Evolutionary conservation across 1,284 basidiomycete genomes (phyloP).

Genomic region (Leccinum pachyderme): DNA sequence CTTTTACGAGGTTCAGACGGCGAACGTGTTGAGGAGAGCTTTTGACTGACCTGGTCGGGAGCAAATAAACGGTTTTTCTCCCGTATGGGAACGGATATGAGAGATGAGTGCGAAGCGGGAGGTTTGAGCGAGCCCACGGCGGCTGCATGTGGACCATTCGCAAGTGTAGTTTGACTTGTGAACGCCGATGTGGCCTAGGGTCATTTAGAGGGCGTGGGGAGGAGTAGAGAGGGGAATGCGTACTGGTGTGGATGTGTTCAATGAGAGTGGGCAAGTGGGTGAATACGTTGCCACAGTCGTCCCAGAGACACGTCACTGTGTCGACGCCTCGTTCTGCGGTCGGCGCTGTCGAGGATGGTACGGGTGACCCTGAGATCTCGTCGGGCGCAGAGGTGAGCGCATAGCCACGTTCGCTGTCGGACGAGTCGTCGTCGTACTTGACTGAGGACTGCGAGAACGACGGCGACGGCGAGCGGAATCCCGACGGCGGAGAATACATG

Average conservation of each 20-base stretch:
- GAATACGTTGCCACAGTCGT: conserved; percentile 71
- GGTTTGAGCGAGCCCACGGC: conserved; percentile 79
- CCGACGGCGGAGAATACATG: conserved; percentile 28
- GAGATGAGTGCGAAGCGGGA: conserved; percentile 86
- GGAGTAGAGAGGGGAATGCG: conserved; percentile 22
- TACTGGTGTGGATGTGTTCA: conserved; percentile 76
- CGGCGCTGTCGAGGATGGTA: conserved; percentile 24
- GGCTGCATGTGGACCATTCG: conserved; percentile 81
- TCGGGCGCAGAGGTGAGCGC: conserved; percentile 9
- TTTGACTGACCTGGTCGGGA: conserved; percentile 61
- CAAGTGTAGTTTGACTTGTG: conserved; percentile 86
- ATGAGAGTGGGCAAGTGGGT: conserved; percentile 70
- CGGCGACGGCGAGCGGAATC: conserved; percentile 33
- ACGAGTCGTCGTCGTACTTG: conserved; percentile 28
- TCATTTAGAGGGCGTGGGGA: background rate
- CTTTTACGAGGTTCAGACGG: conserved; percentile 39
- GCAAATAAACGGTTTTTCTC: conserved; percentile 91
- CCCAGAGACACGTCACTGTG: conserved; percentile 72
- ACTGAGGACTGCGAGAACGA: conserved; percentile 31
- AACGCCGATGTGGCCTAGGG: conserved; percentile 75
- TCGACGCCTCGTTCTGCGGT: conserved; percentile 33
- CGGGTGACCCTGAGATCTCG: conserved; percentile 24
- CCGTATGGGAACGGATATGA: conserved; percentile 87
- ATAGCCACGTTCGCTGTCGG: conserved; percentile 20
- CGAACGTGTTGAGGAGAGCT: background rate